Percentiles rank a stretch among this genome's conserved stretches.
phyloP scores from a whole-genome alignment of 2,329 filamentous ascomycete genomes.

The Talaromyces marneffei region DNA sequence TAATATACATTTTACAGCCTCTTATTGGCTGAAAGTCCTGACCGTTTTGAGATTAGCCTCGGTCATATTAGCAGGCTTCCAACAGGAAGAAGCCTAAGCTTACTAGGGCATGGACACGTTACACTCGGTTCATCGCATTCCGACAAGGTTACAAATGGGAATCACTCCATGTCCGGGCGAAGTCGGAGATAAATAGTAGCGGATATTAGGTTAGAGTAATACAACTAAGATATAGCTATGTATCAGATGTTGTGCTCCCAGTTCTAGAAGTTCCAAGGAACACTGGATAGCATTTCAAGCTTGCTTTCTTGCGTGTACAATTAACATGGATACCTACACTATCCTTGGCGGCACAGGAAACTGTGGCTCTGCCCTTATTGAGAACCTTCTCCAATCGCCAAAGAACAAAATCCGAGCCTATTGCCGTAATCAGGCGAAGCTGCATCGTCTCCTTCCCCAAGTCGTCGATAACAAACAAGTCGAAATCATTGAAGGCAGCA shows the following conservation, averaged over 20 bases:
- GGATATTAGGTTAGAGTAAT: not conserved
- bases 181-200: not conserved
- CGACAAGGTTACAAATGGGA: not conserved
- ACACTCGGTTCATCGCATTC: not conserved
- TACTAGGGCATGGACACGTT: not conserved
- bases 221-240: not conserved
- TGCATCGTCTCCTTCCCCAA: slow-evolving; percentile 31
- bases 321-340: slow-evolving; percentile 27
- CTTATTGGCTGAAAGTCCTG: no score
- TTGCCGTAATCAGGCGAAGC: slow-evolving; percentile 41
- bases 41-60: no score
- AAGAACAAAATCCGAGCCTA: slow-evolving; percentile 35
- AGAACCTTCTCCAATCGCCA: slow-evolving; percentile 29
- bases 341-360: slow-evolving; percentile 43
- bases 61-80: no score
- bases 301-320: not conserved
- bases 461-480: slow-evolving; percentile 28
- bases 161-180: not conserved
- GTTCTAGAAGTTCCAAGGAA: not conserved
- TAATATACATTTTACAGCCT: no score
- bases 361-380: slow-evolving; percentile 39
- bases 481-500: slow-evolving; percentile 39
- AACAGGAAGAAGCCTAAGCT: not conserved
- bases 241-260: not conserved
- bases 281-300: not conserved